Evolutionary conservation across 257 asterid genomes (phyloP), one percentile per base, ranked within the genome.

Genomic region (Catharanthus roseus): DNA sequence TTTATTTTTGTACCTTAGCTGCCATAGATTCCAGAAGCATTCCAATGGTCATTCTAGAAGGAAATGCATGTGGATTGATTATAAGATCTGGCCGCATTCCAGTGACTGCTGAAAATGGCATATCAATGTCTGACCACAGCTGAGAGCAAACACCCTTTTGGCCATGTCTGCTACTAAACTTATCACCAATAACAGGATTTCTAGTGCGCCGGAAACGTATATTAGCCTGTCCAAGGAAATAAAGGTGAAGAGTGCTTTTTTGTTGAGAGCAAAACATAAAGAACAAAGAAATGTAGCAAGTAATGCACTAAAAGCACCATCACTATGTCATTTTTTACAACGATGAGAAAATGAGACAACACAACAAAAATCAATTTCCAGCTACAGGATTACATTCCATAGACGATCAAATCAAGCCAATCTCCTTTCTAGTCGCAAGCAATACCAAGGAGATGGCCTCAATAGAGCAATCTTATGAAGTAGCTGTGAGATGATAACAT

Each of bases 81-180:
- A 95, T 91, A 75, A 95, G 99, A 86, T 95, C 99, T 42, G 99
- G 99, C 64, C 95, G 79, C 96, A 95, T 95, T 66, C 99, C 99
- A 41, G 97, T 85, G 62, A 72, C 79, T 72, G 86, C 97, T 36
- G 95, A 88, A 83, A 89, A 95, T 34, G 99, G 99, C 97, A 95
- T 91, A 86, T 95, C 99, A 47, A 72, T 75, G 70, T 91, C 99
- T 74, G 88, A 84, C 96, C 97, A 95, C 60, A 91, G 87, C 85
- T 91, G 99, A 71, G 99, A 95, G 86, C 99, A 95, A 65, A 95
- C 99, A 81, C 99, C 99, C 86, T 95, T 95, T 76, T 95, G 99
- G 58, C 99, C 99, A 77, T 95, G 99, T 36, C 99, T 85, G 81
- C 99, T 95, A 88, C 99, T 95, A 82, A 95, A 95, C 71, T 95